Conservation (phyloP, 352 stramenopile species). For the Thraustochytrium striatum region DNA sequence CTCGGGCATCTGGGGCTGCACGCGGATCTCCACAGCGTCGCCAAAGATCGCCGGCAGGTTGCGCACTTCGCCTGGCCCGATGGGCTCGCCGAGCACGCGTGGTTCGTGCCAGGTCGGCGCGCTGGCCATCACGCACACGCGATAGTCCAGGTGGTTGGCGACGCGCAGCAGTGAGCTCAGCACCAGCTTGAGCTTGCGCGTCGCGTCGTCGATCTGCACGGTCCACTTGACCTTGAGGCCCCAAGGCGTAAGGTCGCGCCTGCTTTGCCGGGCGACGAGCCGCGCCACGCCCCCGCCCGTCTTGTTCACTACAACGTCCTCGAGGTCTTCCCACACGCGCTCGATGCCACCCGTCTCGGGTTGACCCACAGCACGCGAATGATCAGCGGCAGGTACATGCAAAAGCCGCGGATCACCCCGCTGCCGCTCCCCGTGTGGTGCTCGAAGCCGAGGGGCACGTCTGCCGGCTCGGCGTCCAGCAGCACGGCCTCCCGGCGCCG, state of each 20-base stretch:
- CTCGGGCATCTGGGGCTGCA: slow-evolving; percentile 23
- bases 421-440: neutral
- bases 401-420: slow-evolving; percentile 31
- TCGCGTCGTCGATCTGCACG: slow-evolving; percentile 27
- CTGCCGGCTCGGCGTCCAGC: neutral
- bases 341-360: neutral
- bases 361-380: neutral
- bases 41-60: neutral
- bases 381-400: neutral
- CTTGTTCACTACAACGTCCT: slow-evolving; percentile 18
- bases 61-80: neutral
- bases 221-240: slow-evolving; percentile 10
- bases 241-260: neutral
- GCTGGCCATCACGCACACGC: slow-evolving; percentile 14
- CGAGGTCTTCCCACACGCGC: slow-evolving; percentile 26
- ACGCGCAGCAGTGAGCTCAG: slow-evolving; percentile 13
- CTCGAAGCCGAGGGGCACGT: neutral
- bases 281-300: slow-evolving; percentile 27
- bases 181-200: slow-evolving; percentile 39
- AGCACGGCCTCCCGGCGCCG: slow-evolving; percentile 14
- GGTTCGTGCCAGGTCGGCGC: neutral
- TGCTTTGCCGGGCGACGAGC: slow-evolving; percentile 1
- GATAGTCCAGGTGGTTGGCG: slow-evolving; percentile 19
- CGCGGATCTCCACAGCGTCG: slow-evolving; percentile 18
- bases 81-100: neutral